These are phyloP conservation scores for Penicillium longicatenatum DNA, from an alignment of 495 filamentous ascomycete genomes.

Conservation along the genomic window DNA sequence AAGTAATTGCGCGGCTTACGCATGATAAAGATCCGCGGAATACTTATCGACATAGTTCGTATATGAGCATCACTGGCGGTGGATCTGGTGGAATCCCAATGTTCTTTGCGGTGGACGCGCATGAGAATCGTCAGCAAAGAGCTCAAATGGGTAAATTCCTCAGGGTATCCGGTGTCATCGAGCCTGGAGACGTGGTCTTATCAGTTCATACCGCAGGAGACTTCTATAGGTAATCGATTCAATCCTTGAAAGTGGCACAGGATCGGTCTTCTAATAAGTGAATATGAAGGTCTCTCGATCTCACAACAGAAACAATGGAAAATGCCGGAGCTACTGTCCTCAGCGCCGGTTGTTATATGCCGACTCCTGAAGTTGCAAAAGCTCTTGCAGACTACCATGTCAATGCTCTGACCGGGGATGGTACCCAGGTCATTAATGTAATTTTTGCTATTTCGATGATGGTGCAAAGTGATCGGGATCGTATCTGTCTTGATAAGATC, in stretches of 20 bases:
- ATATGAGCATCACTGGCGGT: slow-evolving; percentile 34
- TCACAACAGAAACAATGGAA: slow-evolving; percentile 23
- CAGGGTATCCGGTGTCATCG: slow-evolving; percentile 15
- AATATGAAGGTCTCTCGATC: slow-evolving; percentile 16
- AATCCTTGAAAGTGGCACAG: neutral
- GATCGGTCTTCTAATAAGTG: neutral
- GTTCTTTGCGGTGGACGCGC: slow-evolving; percentile 27
- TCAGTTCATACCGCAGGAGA: slow-evolving; percentile 26
- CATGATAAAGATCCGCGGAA: slow-evolving; percentile 25
- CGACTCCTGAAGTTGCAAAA: slow-evolving; percentile 14
- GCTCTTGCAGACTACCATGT: slow-evolving; percentile 23
- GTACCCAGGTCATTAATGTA: slow-evolving; percentile 28
- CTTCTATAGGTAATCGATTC: slow-evolving; percentile 9
- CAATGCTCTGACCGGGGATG: slow-evolving; percentile 31
- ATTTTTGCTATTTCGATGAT: slow-evolving; percentile 27
- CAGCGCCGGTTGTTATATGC: slow-evolving; percentile 27
- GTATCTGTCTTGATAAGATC: slow-evolving; percentile 21
- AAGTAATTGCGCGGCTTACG: slow-evolving; percentile 21
- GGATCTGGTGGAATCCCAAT: slow-evolving; percentile 25
- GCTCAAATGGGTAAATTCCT: slow-evolving; percentile 24
- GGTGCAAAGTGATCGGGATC: slow-evolving; percentile 11
- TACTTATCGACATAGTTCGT: slow-evolving; percentile 27
- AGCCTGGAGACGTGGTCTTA: slow-evolving; percentile 30
- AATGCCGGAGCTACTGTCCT: slow-evolving; percentile 26
- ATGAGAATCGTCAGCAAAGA: slow-evolving; percentile 34